Evolutionary conservation across 345 rosid genomes (phyloP), one percentile per base, ranked within the genome.

Genomic region (Hirschfeldia incana): DNA sequence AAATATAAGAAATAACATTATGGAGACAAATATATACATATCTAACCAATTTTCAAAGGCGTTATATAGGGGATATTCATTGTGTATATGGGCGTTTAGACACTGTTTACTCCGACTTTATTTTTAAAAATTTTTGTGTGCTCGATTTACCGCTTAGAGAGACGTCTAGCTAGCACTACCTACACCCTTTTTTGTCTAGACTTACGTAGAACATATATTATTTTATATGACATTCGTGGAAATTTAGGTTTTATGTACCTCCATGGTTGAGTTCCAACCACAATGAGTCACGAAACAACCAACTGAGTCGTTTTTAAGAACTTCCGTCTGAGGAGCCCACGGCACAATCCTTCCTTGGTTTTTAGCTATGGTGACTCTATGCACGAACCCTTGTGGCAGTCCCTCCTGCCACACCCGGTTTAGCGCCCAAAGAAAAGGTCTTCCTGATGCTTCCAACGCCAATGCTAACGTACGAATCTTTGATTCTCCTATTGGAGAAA

Each of bases 291-390:
- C 67, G 59, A 67, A 93, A 36, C 89, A 83, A 5, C 88, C 90
- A 0, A 91, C 90, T 0, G 89, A 85, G 4, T 69, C 33, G 64
- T 87, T 90, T 8, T 67, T 65, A 72, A 93, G 81, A 21, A 93
- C 81, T 74, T 84, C 84, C 60, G 82, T 1, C n/a, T 93, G 98
- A 0, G 94, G 97, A 0, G 94, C 92, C 98, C 98, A 91, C 0
- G 87, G 65, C 9, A 91, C 93, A 2, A 93, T 62, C 67, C 76
- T 85, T 0, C 94, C 94, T 67, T 69, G 85, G 37, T 74, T 69
- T 51, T 79, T 74, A 10, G 30, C 34, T 42, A 27, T 42, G 1
- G 84, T 51, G 21, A 51, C 57, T 51, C 57, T 51, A 5, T 51
- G 57, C 57, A 51, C 57, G 57, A 51, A 51, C 57, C 90, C 90